These are phyloP conservation scores for Anaeromyces robustus DNA, from an alignment of 192 early-diverging fungal species.

Conservation along the genomic window DNA sequence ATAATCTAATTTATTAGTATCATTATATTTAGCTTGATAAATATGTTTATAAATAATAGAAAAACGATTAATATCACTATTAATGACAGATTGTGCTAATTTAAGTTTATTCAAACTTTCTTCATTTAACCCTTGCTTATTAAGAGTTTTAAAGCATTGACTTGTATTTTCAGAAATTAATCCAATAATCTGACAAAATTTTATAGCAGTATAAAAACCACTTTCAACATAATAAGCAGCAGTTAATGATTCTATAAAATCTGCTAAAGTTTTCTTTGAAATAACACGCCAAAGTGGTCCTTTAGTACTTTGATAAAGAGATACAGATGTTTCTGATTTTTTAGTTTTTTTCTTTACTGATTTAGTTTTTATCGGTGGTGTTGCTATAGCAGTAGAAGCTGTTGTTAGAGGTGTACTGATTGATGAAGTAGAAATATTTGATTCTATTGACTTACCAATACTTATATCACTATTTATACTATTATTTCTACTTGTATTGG, in stretches of 20 bases:
- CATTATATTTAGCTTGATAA: not conserved
- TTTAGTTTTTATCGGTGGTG: not conserved
- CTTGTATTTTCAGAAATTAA: not conserved
- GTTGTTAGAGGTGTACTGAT: too few species aligned
- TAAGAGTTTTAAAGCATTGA: not conserved
- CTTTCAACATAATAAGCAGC: not conserved
- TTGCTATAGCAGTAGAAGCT: too few species aligned
- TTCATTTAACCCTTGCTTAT: not conserved
- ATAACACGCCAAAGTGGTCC: not conserved
- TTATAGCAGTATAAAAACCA: not conserved
- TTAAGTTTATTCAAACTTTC: not conserved
- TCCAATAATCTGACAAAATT: not conserved
- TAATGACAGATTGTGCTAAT: not conserved
- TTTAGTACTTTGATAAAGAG: not conserved
- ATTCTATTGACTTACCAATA: too few species aligned
- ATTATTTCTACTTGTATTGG: too few species aligned
- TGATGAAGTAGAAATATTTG: too few species aligned
- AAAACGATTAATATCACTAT: not conserved
- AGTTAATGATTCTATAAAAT: not conserved
- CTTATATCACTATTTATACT: too few species aligned
- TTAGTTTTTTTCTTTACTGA: not conserved
- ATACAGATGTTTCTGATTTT: not conserved
- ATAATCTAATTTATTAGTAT: not conserved
- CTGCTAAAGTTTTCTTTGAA: not conserved
- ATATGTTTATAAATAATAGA: not conserved